Evolutionary conservation across 2,329 filamentous ascomycete species (phyloP).

Genomic region (Colletotrichum sp.): DNA sequence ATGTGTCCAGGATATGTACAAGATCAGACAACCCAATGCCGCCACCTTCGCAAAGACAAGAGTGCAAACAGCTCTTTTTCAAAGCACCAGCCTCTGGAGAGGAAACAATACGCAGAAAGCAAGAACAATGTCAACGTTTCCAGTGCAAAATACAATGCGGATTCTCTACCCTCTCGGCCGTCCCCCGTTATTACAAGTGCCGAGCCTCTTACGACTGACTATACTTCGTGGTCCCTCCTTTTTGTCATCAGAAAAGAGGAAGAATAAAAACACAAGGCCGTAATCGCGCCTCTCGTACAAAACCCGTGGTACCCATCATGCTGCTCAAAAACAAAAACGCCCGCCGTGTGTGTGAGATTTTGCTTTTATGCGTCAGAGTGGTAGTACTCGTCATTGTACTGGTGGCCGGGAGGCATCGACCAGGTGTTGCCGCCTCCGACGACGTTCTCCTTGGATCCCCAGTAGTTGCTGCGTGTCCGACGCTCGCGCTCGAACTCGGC

Average conservation of each 20-base stretch:
- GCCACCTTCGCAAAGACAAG: not conserved
- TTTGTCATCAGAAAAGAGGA: not conserved
- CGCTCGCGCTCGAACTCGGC: constrained; percentile 86
- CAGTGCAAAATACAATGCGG: not conserved
- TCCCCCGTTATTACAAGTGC: constrained; percentile 16
- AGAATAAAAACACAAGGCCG: not conserved
- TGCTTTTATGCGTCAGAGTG: constrained; percentile 49
- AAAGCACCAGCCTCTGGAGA: not conserved
- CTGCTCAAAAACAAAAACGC: constrained; percentile 14
- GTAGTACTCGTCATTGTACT: constrained; percentile 61
- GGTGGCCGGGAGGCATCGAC: constrained; percentile 46
- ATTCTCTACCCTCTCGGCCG: not conserved
- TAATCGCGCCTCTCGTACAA: constrained; percentile 17
- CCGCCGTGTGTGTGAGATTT: not conserved
- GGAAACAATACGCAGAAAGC: not conserved
- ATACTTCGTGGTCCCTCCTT: not conserved
- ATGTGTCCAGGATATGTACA: not conserved
- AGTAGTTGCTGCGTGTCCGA: constrained; percentile 54
- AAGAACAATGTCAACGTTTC: not conserved
- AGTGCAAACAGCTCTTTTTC: not conserved
- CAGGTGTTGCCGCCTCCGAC: constrained; percentile 46
- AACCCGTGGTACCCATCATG: constrained; percentile 6
- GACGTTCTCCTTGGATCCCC: constrained; percentile 59
- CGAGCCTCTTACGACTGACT: not conserved
- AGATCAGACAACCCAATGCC: not conserved